Evolutionary conservation across 805 yeast species (phyloP), one percentile per base, ranked within the genome.

Genomic region (Sugiyamaella americana): DNA sequence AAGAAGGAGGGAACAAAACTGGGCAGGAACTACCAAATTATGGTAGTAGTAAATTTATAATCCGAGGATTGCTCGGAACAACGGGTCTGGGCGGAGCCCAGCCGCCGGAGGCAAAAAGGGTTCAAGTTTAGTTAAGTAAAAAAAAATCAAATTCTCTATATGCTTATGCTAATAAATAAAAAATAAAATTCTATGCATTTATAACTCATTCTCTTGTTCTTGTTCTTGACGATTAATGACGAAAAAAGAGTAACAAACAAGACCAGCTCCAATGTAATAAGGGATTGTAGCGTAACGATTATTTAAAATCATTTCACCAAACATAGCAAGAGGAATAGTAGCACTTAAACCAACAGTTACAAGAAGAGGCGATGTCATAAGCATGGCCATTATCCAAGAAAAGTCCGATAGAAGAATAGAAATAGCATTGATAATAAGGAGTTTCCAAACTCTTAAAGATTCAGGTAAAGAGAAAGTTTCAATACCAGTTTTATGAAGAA

Each of bases 301-400:
- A 59, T 85, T 83, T 54, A 88, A 69, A 4, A 87, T 47, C 63
- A 87, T 73, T 62, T 93, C 98, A 24, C 96, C 96, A 26, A 87
- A 63, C 86, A 93, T 85, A 0, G 97, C 95, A 43, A 93, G 74
- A 2, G 98, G 98, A 17, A 93, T 93, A 0, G 98, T 91, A 50
- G 89, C 78, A 18, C 95, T 83, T 24, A 93, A 71, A 0, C 98
- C 98, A 8, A 93, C 95, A 0, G 98, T 93, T 2, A 91, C 98
- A 0, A 96, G 89, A 54, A 93, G 70, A 1, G 98, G 98, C 38
- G 93, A 83, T 0, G 98, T 93, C 59, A 93, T 69, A 26, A 93
- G 73, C 78, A 89, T 93, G 0, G 98, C 95, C 52, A 87, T 79
- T 29, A 95, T 96, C 98, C 98, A 93, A 58, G 94, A 80, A 57